These are phyloP conservation scores for Hypoxylon cercidicola DNA, from an alignment of 495 filamentous ascomycete species.

Conservation along the genomic window DNA sequence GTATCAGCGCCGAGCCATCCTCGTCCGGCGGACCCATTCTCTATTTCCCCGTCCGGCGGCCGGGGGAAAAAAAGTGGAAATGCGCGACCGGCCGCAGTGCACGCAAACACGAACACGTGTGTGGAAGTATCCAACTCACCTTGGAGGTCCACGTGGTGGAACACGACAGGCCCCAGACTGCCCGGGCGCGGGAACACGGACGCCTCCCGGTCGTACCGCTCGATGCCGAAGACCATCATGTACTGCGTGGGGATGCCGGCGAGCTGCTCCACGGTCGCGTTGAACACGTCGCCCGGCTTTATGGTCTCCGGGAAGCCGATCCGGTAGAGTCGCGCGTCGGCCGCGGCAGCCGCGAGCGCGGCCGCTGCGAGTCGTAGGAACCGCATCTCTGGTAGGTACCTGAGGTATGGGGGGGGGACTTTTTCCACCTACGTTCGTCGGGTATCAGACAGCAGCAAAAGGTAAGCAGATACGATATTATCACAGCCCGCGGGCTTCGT, in stretches of 20 bases:
- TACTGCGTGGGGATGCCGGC: slow-evolving; percentile 8
- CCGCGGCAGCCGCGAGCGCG: not conserved
- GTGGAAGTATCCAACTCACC: too few species aligned
- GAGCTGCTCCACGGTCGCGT: slow-evolving; percentile 3
- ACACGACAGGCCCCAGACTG: slow-evolving; percentile 9
- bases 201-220: slow-evolving; percentile 5
- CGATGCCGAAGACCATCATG: slow-evolving; percentile 4
- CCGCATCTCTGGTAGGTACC: not conserved
- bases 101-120: too few species aligned
- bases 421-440: too few species aligned
- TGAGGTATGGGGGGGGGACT: too few species aligned
- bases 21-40: not conserved
- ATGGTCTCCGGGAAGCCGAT: slow-evolving; percentile 15
- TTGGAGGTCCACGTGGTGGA: slow-evolving; percentile 5
- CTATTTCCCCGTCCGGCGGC: not conserved
- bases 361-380: not conserved
- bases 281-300: slow-evolving; percentile 15
- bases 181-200: slow-evolving; percentile 1
- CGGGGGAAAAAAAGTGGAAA: not conserved
- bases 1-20: not conserved
- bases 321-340: slow-evolving; percentile 3
- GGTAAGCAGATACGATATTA: too few species aligned
- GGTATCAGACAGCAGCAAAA: too few species aligned
- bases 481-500: not conserved
- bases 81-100: too few species aligned